Evolutionary conservation across 1,284 basidiomycete species (phyloP), one percentile per base, ranked within the genome.

Genomic region (Puccinia horiana): DNA sequence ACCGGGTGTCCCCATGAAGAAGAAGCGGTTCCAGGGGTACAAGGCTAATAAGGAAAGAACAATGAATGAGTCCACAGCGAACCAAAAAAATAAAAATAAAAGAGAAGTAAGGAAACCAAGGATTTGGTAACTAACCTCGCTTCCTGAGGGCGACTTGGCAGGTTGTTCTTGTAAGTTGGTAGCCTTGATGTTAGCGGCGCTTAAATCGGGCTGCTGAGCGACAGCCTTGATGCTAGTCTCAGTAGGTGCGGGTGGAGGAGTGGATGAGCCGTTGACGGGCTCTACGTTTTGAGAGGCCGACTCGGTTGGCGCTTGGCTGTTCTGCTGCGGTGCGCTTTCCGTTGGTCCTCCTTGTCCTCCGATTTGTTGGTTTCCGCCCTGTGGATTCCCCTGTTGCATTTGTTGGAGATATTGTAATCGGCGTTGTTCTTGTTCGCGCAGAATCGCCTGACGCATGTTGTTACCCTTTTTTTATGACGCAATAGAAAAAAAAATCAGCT

Each of bases 1-100:
- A 69, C 65, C 42, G 65, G 65, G 37, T 69, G 65, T 20, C 65
- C 65, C 65, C 65, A 69, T 16, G 65, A 69, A 9, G 65, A 69
- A 29, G 61, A 9, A 18, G 40, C 5, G 16, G 65, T 12, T 47
- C 65, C 65, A 29, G 65, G n/a, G 44, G 65, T 23, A 37, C 65
- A 69, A 23, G 65, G 65, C 65, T 69, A n/a, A n/a, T 47, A 29
- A 29, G 6, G 16, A 9, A 67, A 42, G 11, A 42, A 42, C 1
- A 67, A 6, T 11, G 35, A 47, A 69, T 69, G 14, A 69, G 42
- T 69, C 26, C 12, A 18, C 2, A 6, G 23, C n/a, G 12, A 18
- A 61, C 35, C 32, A 1, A 3, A 8, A 9, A 9, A 29, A 58
- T 29, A 9, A 29, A 6, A 32, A 18, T 11, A n/a, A 26, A 69